Evolutionary conservation across 176 grass and related monocot genomes (phyloP).

Genomic region (Oropetium thomaeum): DNA sequence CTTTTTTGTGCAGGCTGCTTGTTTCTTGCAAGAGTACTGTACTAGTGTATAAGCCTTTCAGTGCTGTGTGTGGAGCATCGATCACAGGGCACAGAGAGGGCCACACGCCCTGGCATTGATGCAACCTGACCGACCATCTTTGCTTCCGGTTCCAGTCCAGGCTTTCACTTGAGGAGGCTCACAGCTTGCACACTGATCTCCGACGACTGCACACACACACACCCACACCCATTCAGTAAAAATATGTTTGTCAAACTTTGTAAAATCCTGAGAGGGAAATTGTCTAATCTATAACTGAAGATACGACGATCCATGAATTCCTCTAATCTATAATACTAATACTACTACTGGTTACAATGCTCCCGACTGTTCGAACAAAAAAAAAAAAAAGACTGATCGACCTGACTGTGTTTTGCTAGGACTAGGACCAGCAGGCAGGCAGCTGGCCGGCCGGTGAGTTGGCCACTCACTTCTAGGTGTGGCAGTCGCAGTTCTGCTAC

Average conservation of each 20-base stretch:
- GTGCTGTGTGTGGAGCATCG: no score
- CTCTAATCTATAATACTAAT: not conserved
- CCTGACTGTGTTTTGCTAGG: constrained; percentile 25
- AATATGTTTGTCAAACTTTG: no score
- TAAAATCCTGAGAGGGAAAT: no score
- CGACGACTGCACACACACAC: no score
- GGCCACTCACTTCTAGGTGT: constrained; percentile 51
- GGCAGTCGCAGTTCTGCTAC: not conserved
- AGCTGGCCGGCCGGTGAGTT: constrained; percentile 41
- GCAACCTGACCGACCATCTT: constrained; percentile 35
- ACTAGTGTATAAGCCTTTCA: constrained; percentile 15
- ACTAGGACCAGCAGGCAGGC: constrained; percentile 31
- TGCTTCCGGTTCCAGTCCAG: no score
- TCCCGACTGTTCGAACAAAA: not conserved
- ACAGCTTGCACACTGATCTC: constrained; percentile 43
- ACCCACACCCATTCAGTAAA: no score
- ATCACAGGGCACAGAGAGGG: constrained; percentile 22
- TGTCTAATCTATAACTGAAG: no score
- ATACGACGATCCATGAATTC: no score
- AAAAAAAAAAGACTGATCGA: not conserved
- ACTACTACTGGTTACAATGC: not conserved
- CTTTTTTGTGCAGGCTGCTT: constrained; percentile 51
- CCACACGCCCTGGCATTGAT: constrained; percentile 49
- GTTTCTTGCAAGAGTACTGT: constrained; percentile 5
- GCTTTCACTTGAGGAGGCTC: constrained; percentile 51